Evolutionary conservation across 2,329 filamentous ascomycete species (phyloP), one percentile per base, ranked within the genome.

Genomic region (Talaromyces sp.): DNA sequence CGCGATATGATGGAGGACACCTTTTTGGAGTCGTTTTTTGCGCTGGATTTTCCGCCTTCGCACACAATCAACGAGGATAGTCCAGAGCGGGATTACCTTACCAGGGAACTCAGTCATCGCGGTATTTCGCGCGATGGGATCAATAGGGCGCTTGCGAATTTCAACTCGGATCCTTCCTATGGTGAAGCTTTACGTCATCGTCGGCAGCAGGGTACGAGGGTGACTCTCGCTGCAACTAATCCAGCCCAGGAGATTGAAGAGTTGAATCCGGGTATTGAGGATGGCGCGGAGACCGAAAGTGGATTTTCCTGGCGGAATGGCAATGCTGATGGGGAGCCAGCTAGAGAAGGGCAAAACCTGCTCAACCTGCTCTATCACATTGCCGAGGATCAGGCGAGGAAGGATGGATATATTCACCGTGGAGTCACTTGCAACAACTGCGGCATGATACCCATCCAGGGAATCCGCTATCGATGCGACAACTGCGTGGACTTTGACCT

Each of bases 401-500:
- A 90, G 56, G 93, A 95, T 71, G 90, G 91, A 21, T 96, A 95
- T 70, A 89, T 97, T 24, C 95, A 99, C 73, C 85, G 93, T 13
- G 93, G 95, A 13, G 96, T 96, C 63, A 89, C 89, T 41, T 99
- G 95, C 73, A 96, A 98, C 73, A 86, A 86, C 55, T 99, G 95
- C 68, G 90, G 90, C 59, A 86, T 89, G 68, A 86, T 90, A 55
- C 93, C 95, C 13, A 98, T 99, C 63, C 88, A 91, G 57, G 95
- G 95, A 17, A 89, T 96, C 63, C 86, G 95, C 60, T 99, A 96
- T 78, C 89, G 93, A 62, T 99, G 95, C 75, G 88, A 92, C 67
- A 98, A 99, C 77, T 99, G 95, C 72, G 86, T 90, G 65, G 93
- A 99, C 75, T 98, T 92, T 71, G 95, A 99, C 72, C 85, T 99